phyloP scores from a whole-genome alignment of 495 filamentous ascomycete species.

The Neurospora terricola region DNA sequence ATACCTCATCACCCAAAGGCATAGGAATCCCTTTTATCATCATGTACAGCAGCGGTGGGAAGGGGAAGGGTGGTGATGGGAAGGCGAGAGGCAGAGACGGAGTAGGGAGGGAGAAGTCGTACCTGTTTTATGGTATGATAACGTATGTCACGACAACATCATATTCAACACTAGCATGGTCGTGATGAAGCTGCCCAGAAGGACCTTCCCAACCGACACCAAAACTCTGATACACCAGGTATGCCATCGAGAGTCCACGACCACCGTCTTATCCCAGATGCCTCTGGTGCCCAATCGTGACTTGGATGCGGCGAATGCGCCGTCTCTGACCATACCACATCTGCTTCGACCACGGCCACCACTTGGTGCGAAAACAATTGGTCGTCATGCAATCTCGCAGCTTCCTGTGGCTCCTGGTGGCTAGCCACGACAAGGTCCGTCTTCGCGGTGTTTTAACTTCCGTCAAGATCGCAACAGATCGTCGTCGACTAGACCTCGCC shows the following conservation, averaged over 20 bases:
- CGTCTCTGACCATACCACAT: not conserved
- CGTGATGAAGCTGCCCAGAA: not conserved
- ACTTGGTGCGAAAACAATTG: not conserved
- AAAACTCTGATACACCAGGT: not conserved
- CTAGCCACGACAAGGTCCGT: not conserved
- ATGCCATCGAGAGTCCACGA: not conserved
- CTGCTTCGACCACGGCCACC: not conserved
- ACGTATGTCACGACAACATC: not conserved
- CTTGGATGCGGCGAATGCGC: not conserved
- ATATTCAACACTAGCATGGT: not conserved
- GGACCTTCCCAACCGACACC: not conserved
- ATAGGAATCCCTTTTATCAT: constrained; percentile 1
- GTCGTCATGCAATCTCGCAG: not conserved
- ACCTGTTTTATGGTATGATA: not conserved
- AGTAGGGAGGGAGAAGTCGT: not conserved
- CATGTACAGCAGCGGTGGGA: not conserved
- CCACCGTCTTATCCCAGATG: not conserved
- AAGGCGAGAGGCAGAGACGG: not conserved
- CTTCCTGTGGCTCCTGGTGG: not conserved
- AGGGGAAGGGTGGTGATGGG: not conserved
- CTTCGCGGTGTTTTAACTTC: not conserved
- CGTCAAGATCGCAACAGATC: not conserved
- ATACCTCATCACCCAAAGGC: not conserved
- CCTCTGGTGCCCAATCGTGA: not conserved
- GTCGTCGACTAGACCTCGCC: not conserved